Conservation (phyloP, 2,329 filamentous ascomycete genomes). For the Bipolaris sorokiniana region DNA sequence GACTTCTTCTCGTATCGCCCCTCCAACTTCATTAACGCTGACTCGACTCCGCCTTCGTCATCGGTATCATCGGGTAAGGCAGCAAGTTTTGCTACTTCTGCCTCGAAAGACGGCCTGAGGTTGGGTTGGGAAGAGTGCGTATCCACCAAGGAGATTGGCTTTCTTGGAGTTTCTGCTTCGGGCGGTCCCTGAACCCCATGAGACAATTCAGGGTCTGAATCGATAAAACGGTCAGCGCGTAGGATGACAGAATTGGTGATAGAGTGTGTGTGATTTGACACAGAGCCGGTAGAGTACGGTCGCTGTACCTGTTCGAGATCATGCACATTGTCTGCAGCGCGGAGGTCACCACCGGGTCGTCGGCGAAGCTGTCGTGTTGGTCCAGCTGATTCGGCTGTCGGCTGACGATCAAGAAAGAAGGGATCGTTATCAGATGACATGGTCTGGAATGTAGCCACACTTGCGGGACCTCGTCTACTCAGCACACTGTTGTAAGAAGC, state of each 20-base stretch:
- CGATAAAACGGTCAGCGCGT: slow-evolving; percentile 39
- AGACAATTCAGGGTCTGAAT: slow-evolving; percentile 19
- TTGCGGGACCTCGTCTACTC: slow-evolving; percentile 60
- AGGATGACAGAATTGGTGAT: slow-evolving; percentile 49
- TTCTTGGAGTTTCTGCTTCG: slow-evolving; percentile 28
- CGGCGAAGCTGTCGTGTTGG: slow-evolving; percentile 52
- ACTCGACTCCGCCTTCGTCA: slow-evolving; percentile 81
- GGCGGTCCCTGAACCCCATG: slow-evolving; percentile 16
- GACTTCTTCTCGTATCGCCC: slow-evolving; percentile 72
- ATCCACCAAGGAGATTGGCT: slow-evolving; percentile 52
- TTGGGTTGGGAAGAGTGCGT: slow-evolving; percentile 63
- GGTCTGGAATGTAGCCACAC: slow-evolving; percentile 62
- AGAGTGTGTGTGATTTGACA: slow-evolving; percentile 53
- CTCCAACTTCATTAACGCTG: slow-evolving; percentile 89
- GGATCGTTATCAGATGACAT: slow-evolving; percentile 53
- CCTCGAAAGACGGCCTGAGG: slow-evolving; percentile 77
- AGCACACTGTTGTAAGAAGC: slow-evolving; percentile 67
- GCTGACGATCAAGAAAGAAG: slow-evolving; percentile 46
- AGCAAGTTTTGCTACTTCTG: slow-evolving; percentile 83
- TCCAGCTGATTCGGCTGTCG: slow-evolving; percentile 24
- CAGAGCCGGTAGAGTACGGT: slow-evolving; percentile 56
- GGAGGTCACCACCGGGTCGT: slow-evolving; percentile 57
- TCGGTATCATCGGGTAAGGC: slow-evolving; percentile 85
- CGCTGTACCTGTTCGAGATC: slow-evolving; percentile 52
- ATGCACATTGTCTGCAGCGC: slow-evolving; percentile 54